Base-by-base conservation (phyloP, 1,284 basidiomycete genomes). In the Termitomyces sp. region DNA sequence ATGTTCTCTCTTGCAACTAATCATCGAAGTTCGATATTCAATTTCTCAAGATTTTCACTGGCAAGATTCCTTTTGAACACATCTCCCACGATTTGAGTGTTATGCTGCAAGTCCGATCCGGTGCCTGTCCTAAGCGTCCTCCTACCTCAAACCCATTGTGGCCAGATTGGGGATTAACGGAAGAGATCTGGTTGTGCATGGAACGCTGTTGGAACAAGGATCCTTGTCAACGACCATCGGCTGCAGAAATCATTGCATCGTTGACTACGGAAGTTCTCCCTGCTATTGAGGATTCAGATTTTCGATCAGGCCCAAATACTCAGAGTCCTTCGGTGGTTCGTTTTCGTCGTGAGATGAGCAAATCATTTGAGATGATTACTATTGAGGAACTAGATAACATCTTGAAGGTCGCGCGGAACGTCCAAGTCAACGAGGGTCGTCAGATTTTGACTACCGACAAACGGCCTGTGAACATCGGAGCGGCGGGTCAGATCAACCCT, bases 401-500 rank as follows among this genome's bases (percentile, higher is more conserved):
- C n/a, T n/a, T n/a, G n/a, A n/a, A n/a, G n/a, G n/a, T n/a, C n/a
- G n/a, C n/a, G n/a, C n/a, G n/a, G n/a, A n/a, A n/a, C n/a, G n/a
- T n/a, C n/a, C n/a, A n/a, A n/a, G n/a, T n/a, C n/a, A n/a, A n/a
- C n/a, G n/a, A n/a, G n/a, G n/a, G n/a, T n/a, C n/a, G n/a, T n/a
- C n/a, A n/a, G 58, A 81, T 88, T 38, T 72, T 90, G 49, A 66
- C 68, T 5, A 59, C 67, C 11, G 77, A 74, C 66, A 82, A 81
- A 67, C 77, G 76, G 67, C 68, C 74, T 60, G 63, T 73, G 11
- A 66, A 68, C 44, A 69, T 81, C 33, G 70, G 74, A 8, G 73
- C 79, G n/a, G 68, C 80, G 13, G 75, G 79, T 19, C 73, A 75
- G n/a, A 81, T 81, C 13, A 80, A 77, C 56, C 67, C 84, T 6